Evolutionary conservation across 2,329 filamentous ascomycete genomes (phyloP), one percentile per base, ranked within the genome.

Genomic region (Lachnellula hyalina): DNA sequence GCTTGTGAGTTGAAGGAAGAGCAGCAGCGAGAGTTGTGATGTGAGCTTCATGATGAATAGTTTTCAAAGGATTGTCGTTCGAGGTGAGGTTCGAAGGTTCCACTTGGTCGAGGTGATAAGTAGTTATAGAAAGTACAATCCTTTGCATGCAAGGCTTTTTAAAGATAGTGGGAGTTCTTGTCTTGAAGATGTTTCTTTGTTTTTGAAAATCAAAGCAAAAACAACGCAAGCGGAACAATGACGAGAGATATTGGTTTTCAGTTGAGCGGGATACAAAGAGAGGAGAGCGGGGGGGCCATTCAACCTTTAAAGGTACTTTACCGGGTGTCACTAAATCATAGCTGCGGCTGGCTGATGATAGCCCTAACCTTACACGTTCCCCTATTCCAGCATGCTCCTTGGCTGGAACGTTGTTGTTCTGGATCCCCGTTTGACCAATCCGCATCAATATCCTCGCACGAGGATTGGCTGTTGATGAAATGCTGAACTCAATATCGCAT

Each of bases 21-120:
- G 53, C 21, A 65, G 47, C 4, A 66, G 59, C 1, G 63, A 66
- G 25, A 63, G 47, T 14, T 62, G 52, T 47, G 63, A 66, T 42
- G 61, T 58, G 25, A 62, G 56, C 56, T 64, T 64, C 63, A 65
- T 65, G 40, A 42, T 61, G 53, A 47, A 12, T 46, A 47, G 36
- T 21, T 9, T 23, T 41, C 12, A 41, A 40, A 41, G 6, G 19
- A 44, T 21, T 38, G 49, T 34, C 14, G 49, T 35, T 47, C 25
- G 49, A 49, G 14, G 21, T n/a, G 49, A 49, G 14, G 21, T n/a
- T 32, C 23, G 25, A 17, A 40, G n/a, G 35, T 35, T 48, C 28
- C 45, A 36, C n/a, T 21, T 32, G 17, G 40, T 47, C 25, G 34
- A 46, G 28, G 38, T 41, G 17, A n/a, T 41, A 41, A 15, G 15